These are phyloP conservation scores for Leptographium procerum DNA, from an alignment of 2,329 filamentous ascomycete species.

Conservation along the genomic window DNA sequence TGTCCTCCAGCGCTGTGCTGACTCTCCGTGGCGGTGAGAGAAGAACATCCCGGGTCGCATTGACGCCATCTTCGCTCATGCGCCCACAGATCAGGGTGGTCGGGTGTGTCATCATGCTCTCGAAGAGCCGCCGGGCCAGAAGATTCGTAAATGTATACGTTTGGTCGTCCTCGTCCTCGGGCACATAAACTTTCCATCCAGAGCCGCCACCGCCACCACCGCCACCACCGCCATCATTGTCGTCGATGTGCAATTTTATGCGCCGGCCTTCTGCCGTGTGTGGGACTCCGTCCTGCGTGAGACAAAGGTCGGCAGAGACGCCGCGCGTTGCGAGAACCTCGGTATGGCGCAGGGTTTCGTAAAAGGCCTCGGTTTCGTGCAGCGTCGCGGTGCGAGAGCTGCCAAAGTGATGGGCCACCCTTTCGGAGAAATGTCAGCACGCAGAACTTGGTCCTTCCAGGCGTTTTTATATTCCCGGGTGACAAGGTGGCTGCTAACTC, in stretches of 20 bases:
- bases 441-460: too few relatives aligned
- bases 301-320: slow-evolving; percentile 17
- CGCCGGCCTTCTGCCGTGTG: slow-evolving; percentile 11
- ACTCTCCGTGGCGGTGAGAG: background rate
- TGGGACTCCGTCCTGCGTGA: slow-evolving; percentile 17
- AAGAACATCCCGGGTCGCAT: background rate
- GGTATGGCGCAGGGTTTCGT: slow-evolving; percentile 14
- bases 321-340: slow-evolving; percentile 19
- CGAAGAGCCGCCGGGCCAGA: slow-evolving; percentile 18
- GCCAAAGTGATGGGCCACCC: slow-evolving; percentile 17
- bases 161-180: slow-evolving; percentile 16
- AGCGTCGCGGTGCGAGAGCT: slow-evolving; percentile 13
- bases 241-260: slow-evolving; percentile 20
- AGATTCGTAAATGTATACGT: slow-evolving; percentile 17
- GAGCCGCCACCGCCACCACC: too few relatives aligned
- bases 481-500: too few relatives aligned
- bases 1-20: slow-evolving; percentile 8
- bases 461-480: too few relatives aligned
- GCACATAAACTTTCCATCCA: slow-evolving; percentile 21
- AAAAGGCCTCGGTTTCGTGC: slow-evolving; percentile 11
- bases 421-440: background rate
- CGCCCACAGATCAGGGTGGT: background rate
- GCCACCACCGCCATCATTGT: slow-evolving; percentile 15
- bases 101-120: slow-evolving; percentile 25
- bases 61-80: slow-evolving; percentile 1